Percentiles rank a stretch among this genome's conserved stretches.
These are phyloP conservation scores for Aspergillus funiculosus DNA, from an alignment of 495 filamentous ascomycete genomes.

Conservation along the genomic window DNA sequence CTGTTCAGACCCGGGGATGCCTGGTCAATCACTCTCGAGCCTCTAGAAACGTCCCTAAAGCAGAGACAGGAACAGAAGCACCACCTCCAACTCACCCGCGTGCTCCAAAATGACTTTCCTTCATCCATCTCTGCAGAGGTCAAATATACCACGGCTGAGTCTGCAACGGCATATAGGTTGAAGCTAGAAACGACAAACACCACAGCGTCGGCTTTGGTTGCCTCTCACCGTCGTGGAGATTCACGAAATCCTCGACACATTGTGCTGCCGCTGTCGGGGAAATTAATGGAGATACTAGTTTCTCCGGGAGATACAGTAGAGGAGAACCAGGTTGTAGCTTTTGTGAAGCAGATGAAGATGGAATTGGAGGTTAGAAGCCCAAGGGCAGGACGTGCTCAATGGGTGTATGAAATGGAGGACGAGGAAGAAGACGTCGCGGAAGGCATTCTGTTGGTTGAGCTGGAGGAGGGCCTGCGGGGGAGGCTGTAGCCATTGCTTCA, in stretches of 20 bases:
- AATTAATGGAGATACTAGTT: conserved; percentile 53
- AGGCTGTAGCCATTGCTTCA: conserved; percentile 23
- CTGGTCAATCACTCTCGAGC: conserved; percentile 47
- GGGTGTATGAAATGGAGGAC: conserved; percentile 53
- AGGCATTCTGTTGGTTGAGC: conserved; percentile 49
- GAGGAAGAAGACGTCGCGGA: conserved; percentile 55
- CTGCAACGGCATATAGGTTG: conserved; percentile 37
- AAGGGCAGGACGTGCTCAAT: conserved; percentile 44
- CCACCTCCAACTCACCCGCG: conserved; percentile 48
- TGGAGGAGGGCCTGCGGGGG: conserved; percentile 37
- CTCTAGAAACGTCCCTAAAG: conserved; percentile 16
- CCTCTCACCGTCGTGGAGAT: conserved; percentile 48
- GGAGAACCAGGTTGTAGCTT: conserved; percentile 52
- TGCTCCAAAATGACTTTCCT: conserved; percentile 56
- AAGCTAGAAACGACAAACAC: conserved; percentile 45
- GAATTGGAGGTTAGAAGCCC: conserved; percentile 53
- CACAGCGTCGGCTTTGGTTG: conserved; percentile 41
- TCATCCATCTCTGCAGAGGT: conserved; percentile 48
- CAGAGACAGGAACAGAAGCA: conserved; percentile 21
- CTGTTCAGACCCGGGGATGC: conserved; percentile 52
- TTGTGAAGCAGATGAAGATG: conserved; percentile 66
- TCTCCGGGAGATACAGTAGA: conserved; percentile 47
- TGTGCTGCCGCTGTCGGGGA: conserved; percentile 53
- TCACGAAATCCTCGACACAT: conserved; percentile 48
- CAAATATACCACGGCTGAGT: conserved; percentile 44